A percentile compares a stretch with the other conserved stretches of the same genome.
These are phyloP conservation scores for Trichocomaceae sp. DNA, from an alignment of 2,329 filamentous ascomycete species.

Conservation along the genomic window DNA sequence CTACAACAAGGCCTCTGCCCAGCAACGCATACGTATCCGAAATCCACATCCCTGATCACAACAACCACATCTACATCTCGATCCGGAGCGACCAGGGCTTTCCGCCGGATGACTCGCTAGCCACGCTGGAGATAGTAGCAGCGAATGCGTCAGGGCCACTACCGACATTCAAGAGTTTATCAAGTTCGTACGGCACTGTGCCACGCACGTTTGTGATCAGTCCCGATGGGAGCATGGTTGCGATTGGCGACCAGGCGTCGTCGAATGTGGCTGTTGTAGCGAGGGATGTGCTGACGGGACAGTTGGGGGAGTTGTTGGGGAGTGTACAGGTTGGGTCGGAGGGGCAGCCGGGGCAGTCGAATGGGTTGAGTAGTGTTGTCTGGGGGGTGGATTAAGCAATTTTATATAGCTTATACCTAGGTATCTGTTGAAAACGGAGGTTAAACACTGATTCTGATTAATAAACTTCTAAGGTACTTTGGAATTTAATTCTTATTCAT, in stretches of 20 bases:
- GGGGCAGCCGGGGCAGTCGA: constrained; percentile 20
- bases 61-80: constrained; percentile 26
- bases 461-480: too few relatives aligned
- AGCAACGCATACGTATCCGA: constrained; percentile 23
- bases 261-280: constrained; percentile 55
- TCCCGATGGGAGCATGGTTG: constrained; percentile 56
- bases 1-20: constrained; percentile 17
- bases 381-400: constrained; percentile 25
- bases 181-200: constrained; percentile 57
- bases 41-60: constrained; percentile 19
- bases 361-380: constrained; percentile 32
- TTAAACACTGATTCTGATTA: too few relatives aligned
- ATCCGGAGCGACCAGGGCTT: constrained; percentile 27
- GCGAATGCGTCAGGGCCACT: constrained; percentile 44
- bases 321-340: constrained; percentile 25
- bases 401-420: too few relatives aligned
- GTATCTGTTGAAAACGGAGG: too few relatives aligned
- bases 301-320: constrained; percentile 43
- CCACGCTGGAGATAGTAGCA: constrained; percentile 23
- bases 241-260: constrained; percentile 59
- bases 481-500: too few relatives aligned
- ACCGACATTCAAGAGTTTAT: constrained; percentile 51
- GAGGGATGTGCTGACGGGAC: constrained; percentile 54
- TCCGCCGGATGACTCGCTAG: constrained; percentile 18
- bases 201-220: constrained; percentile 66